Evolutionary conservation across 2,329 filamentous ascomycete species (phyloP).

Genomic region (Leptographium galeiforme): DNA sequence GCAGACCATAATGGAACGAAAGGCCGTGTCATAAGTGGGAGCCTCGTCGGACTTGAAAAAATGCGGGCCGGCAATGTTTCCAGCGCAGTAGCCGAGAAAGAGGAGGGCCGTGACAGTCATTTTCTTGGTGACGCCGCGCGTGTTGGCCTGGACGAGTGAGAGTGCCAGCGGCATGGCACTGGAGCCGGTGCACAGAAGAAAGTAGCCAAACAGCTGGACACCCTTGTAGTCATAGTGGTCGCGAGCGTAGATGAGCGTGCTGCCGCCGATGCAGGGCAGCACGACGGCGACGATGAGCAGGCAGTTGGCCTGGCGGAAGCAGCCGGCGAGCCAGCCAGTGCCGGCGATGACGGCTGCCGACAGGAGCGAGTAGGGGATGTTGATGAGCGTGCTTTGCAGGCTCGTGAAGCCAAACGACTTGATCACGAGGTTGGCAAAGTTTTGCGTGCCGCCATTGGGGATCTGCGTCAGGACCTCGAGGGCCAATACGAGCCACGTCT

Average conservation of each 20-base stretch:
- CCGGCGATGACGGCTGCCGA: slow-evolving; percentile 32
- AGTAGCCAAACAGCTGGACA: slow-evolving; percentile 43
- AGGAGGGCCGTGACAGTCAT: slow-evolving; percentile 43
- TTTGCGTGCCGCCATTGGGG: slow-evolving; percentile 48
- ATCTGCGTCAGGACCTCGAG: slow-evolving; percentile 42
- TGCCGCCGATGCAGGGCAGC: slow-evolving; percentile 36
- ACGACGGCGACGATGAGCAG: slow-evolving; percentile 36
- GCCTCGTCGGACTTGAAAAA: slow-evolving; percentile 36
- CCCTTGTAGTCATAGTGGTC: slow-evolving; percentile 22
- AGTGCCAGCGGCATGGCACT: slow-evolving; percentile 40
- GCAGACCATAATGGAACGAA: slow-evolving; percentile 41
- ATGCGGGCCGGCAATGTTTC: slow-evolving; percentile 43
- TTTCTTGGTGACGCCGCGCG: slow-evolving; percentile 44
- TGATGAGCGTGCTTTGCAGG: slow-evolving; percentile 41
- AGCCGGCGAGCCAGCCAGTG: slow-evolving; percentile 36
- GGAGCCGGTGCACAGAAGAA: slow-evolving; percentile 39
- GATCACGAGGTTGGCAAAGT: slow-evolving; percentile 44
- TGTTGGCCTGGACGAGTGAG: slow-evolving; percentile 37
- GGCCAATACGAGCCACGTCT: slow-evolving; percentile 45
- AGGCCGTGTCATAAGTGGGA: slow-evolving; percentile 38
- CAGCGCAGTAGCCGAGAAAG: slow-evolving; percentile 41
- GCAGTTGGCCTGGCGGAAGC: slow-evolving; percentile 36
- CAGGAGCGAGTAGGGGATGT: slow-evolving; percentile 44
- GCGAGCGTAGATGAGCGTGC: slow-evolving; percentile 37
- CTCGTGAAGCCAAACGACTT: slow-evolving; percentile 41